A percentile compares a stretch with the other conserved stretches of the same genome.
Evolutionary conservation across 805 yeast genomes (phyloP).

Genomic region (Pichia manshurica): DNA sequence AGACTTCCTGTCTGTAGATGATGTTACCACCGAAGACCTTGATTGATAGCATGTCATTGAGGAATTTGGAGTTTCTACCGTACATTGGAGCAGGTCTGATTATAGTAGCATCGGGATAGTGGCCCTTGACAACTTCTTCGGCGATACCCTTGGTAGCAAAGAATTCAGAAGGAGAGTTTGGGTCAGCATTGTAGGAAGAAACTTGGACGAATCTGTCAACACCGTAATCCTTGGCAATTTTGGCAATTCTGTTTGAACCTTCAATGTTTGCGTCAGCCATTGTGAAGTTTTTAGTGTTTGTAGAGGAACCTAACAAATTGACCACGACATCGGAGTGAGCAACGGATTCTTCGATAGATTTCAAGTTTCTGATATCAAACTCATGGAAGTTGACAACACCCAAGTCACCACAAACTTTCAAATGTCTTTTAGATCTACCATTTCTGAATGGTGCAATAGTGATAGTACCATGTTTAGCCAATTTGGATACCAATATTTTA

Average conservation of each 20-base stretch:
- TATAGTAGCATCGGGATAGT: constrained; percentile 70
- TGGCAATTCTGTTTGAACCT: constrained; percentile 69
- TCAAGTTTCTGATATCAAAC: constrained; percentile 71
- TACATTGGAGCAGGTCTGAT: constrained; percentile 81
- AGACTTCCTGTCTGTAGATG: constrained; percentile 56
- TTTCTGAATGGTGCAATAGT: constrained; percentile 78
- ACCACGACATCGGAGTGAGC: constrained; percentile 77
- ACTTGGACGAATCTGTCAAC: constrained; percentile 75
- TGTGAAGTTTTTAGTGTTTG: constrained; percentile 69
- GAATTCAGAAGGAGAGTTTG: constrained; percentile 60
- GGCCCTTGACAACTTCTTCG: constrained; percentile 63
- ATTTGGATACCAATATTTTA: constrained; percentile 59
- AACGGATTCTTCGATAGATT: constrained; percentile 70
- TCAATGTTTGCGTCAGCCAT: constrained; percentile 83
- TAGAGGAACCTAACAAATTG: constrained; percentile 73
- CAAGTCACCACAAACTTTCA: constrained; percentile 78
- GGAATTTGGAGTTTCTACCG: constrained; percentile 67
- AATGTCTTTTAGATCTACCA: constrained; percentile 67
- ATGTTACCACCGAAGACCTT: constrained; percentile 59
- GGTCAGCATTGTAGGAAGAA: constrained; percentile 71
- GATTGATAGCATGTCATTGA: constrained; percentile 54
- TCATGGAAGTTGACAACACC: constrained; percentile 84
- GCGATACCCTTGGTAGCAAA: constrained; percentile 76
- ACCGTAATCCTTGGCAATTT: constrained; percentile 60
- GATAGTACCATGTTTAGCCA: constrained; percentile 78